Evolutionary conservation across 176 grass and related monocot genomes (phyloP), one percentile per base, ranked within the genome.

Genomic region (Bromus sterilis): DNA sequence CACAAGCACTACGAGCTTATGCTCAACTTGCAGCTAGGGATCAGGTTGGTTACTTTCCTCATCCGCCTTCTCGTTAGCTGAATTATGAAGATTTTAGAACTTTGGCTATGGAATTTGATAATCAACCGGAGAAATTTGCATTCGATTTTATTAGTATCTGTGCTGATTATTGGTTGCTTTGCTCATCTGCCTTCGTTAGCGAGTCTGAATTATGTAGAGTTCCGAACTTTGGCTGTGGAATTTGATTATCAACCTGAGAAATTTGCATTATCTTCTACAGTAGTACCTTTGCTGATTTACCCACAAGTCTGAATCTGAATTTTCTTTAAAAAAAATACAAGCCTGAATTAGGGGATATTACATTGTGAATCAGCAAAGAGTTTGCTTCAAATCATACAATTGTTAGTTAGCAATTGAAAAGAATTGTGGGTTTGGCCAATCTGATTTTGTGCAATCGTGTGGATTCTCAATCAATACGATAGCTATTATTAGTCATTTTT

Each of bases 1-100:
- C 96, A 99, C 83, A 91, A 94, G 80, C 86, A 95, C 82, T 99
- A 93, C 81, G 91, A 91, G 77, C 93, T 99, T 25, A 99, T 99
- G 93, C 89, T 99, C 30, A 99, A 99, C 78, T 82, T 99, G 81
- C 93, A 99, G 80, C 96, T 99, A 16, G 96, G 96, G 15, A 95
- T 99, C 84, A 99, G 96, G 96, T 95, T 76, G 18, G 46, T 56
- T 14, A 28, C 9, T 49, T 5, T 4, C 21, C 6, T 51, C 11
- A 15, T n/a, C 69, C 67, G 13, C 57, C 57, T 78, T 42, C 42
- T 42, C 42, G 18, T 48, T 82, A 42, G 26, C 18, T 56, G 41
- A 70, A 66, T 24, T 33, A 49, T 66, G 7, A 61, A 9, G 13
- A 63, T 65, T 84, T 80, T 67, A 5, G 56, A 25, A 10, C 58